phyloP scores from a whole-genome alignment of 2,329 filamentous ascomycete genomes.

The Apiospora sp. region DNA sequence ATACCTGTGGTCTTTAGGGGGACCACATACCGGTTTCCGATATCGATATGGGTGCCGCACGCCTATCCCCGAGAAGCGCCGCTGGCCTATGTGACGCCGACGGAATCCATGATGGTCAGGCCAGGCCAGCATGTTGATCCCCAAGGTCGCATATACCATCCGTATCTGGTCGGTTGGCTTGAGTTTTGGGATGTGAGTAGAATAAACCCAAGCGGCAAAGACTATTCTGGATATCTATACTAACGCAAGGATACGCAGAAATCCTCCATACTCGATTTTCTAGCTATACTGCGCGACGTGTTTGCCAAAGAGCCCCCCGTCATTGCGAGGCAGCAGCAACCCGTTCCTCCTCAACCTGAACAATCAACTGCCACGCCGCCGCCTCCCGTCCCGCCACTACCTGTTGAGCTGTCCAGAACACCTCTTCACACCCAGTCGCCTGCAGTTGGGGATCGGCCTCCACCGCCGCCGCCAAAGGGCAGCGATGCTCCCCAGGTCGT shows the following conservation, averaged over 20 bases:
- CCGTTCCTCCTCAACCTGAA: neutral
- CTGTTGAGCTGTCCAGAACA: constrained; percentile 66
- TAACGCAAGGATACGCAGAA: constrained; percentile 61
- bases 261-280: constrained; percentile 83
- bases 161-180: constrained; percentile 89
- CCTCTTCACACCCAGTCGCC: constrained; percentile 45
- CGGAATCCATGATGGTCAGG: constrained; percentile 85
- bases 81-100: constrained; percentile 87
- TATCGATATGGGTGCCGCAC: constrained; percentile 93
- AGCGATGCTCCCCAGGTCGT: constrained; percentile 39
- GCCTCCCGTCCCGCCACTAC: constrained; percentile 72
- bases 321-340: constrained; percentile 70
- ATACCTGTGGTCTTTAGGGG: constrained; percentile 92
- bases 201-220: neutral
- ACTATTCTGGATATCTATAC: constrained; percentile 9
- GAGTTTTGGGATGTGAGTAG: constrained; percentile 87
- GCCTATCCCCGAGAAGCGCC: constrained; percentile 87
- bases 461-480: constrained; percentile 64
- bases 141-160: constrained; percentile 93
- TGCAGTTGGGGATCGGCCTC: constrained; percentile 49
- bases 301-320: constrained; percentile 97
- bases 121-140: constrained; percentile 95
- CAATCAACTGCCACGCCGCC: constrained; percentile 46
- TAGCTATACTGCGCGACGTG: constrained; percentile 82
- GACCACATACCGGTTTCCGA: constrained; percentile 86